Evolutionary conservation across 1,284 basidiomycete species (phyloP), one percentile per base, ranked within the genome.

Genomic region (Pseudozyma sp.): DNA sequence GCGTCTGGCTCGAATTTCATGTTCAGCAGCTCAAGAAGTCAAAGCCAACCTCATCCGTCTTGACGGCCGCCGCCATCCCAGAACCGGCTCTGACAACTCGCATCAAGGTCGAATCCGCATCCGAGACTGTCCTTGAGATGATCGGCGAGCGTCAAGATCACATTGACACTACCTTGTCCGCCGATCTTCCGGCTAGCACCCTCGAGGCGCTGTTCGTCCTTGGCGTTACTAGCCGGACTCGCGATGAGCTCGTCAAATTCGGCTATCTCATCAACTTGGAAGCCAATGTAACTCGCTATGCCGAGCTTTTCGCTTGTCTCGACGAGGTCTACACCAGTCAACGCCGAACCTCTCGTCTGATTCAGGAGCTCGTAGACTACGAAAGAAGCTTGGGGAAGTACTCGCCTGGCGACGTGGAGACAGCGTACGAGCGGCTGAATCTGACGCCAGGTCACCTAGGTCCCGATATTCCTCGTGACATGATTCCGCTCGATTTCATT

Each of bases 171-270:
- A 50, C 67, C 9, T 63, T 57, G 21, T 36, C 42, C 5, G 54
- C 18, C 13, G 47, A 57, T 31, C 63, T 67, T 9, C 42, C 63
- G 5, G 0, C 16, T 12, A 34, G 42, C 8, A 75, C 64, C 1
- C 48, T 53, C 16, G 69, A 72, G 36, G 74, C 74, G 2, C 43
- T 72, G 25, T 59, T 34, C 35, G 43, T 35, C 10, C 39, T 76
- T 14, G 74, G 74, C 25, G 70, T 60, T 10, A 65, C 74, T 11
- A 60, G 57, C 44, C 53, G 39, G 14, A 65, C 51, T 12, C 47
- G 42, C 19, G 74, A 76, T 50, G 65, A 76, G 62, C 74, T 76
- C 0, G 53, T 76, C 70, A 76, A 76, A 34, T 72, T 76, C 31
- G 54, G 54, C 38, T 76, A 76, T 52, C 59, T 76, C 12, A 19